Evolutionary conservation across 495 filamentous ascomycete genomes (phyloP), one percentile per base, ranked within the genome.

Genomic region (Aspergillus leporis): DNA sequence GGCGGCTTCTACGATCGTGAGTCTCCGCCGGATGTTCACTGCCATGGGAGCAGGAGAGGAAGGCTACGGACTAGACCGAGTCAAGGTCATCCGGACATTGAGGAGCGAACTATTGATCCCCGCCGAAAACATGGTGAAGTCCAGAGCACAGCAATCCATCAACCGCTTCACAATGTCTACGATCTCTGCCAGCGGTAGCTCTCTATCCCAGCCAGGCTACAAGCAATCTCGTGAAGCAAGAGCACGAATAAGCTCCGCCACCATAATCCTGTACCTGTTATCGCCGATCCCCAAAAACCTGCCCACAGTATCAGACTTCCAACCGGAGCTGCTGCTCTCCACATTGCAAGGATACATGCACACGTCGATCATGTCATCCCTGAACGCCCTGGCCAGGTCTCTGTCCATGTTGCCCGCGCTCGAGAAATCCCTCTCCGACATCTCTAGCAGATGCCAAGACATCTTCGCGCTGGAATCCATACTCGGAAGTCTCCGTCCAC

Each of bases 401-500:
- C 79, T 98, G n/a, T 83, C 85, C 12, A 89, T 87, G 36, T 77
- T 97, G 14, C 91, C 94, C 2, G 89, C 82, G 0, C 81, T 98
- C 41, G 92, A 97, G 45, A 83, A 91, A 30, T 87, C 91, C 2
- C 81, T 98, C 6, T 75, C 83, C 25, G 94, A 98, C 66, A 83
- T 97, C 16, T 88, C 90, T 9, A 85, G 86, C 6, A 81, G 91
- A 47, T 97, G 95, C 66, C 91, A 96, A 73, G 95, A 94, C 59
- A 86, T 98, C 23, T 87, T 93, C 10, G 90, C 91, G 3, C 71
- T 98, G 1, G 93, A 98, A 72, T 78, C 84, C 2, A 84, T 97
- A 23, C 82, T 98, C 36, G 84, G 81, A 41, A 78, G 77, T 13
- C 85, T 85, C 3, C 87, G 84, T 51, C 78, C 84, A 2, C 91